Evolutionary conservation across 768 basidiomycete genomes (phyloP).

Genomic region (Xerocomus brunneocitrinus): DNA sequence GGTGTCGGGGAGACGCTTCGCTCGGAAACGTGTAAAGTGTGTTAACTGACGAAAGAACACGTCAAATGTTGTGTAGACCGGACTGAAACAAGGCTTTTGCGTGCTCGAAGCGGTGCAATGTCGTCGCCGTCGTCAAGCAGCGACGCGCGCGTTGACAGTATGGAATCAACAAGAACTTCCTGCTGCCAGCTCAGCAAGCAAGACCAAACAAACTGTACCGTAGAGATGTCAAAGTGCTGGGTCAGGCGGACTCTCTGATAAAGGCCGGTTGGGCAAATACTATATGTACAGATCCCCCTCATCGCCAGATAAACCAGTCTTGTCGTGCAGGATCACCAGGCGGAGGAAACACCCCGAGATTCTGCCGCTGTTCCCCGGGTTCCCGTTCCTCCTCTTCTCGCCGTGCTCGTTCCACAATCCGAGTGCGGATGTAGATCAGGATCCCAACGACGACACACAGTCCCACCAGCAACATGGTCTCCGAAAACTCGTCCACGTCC

Average conservation of each 20-base stretch:
- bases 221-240: not conserved
- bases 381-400: conserved; percentile 52
- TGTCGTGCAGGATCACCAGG: conserved; percentile 59
- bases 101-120: not conserved
- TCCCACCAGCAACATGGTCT: conserved; percentile 74
- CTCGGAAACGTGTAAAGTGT: not conserved
- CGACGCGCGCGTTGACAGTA: not conserved
- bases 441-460: conserved; percentile 71
- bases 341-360: conserved; percentile 53
- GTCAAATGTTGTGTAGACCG: not conserved
- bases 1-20: not conserved
- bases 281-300: conserved; percentile 2
- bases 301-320: conserved; percentile 59
- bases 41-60: no score
- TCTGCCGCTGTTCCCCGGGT: conserved; percentile 29
- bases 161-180: not conserved
- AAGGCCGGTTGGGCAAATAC: not conserved
- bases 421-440: conserved; percentile 73
- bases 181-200: conserved; percentile 17
- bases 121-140: not conserved
- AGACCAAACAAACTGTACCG: conserved; percentile 19
- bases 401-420: conserved; percentile 69
- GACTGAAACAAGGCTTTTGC: not conserved
- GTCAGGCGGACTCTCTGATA: no score
- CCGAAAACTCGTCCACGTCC: conserved; percentile 66